Evolutionary conservation across 1,284 basidiomycete genomes (phyloP), one percentile per base, ranked within the genome.

Genomic region (Boletus smithii): DNA sequence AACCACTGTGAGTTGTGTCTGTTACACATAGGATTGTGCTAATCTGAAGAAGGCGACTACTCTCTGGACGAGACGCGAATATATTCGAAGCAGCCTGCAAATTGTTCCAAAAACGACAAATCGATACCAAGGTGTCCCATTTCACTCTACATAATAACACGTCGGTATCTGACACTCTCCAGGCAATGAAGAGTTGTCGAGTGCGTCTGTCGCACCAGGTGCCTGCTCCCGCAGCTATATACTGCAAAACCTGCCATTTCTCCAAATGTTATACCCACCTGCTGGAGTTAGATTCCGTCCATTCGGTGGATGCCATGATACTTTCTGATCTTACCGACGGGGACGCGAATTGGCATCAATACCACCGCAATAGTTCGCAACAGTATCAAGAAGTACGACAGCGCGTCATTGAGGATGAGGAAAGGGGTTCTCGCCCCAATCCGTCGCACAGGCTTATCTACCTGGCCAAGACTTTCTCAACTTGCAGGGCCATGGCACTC

Each of bases 231-330:
- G 69, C 59, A 49, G 52, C 74, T 7, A 47, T 69, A 31, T 53
- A 46, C 23, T 86, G 83, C 71, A 71, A 65, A 39, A 51, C 56
- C 24, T 87, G 85, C 53, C 81, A 80, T 56, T 40, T 47, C 5
- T 56, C 67, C 1, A 69, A 54, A 48, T 86, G 83, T 53, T 81
- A 77, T 57, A 50, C 52, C 8, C 80, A 85, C 56, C 57, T 81
- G 7, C 60, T 83, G 4, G 52, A 54, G n/a, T 37, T 59, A 7
- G 55, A 59, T 20, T 70, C 69, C 10, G 57, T 80, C 22, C 83
- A 88, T 61, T 73, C 76, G 2, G 67, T 74, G 2, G 73, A 79
- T 49, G 80, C 76, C 2, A 52, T 85, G 6, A 52, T 74, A 3
- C 37, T 50, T 22, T 54, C 53, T 8, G 53, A 59, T 33, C 54